A percentile compares a stretch with the other conserved stretches of the same genome.
phyloP scores from a whole-genome alignment of 768 basidiomycete species.

The Clitopilus passeckerianus region DNA sequence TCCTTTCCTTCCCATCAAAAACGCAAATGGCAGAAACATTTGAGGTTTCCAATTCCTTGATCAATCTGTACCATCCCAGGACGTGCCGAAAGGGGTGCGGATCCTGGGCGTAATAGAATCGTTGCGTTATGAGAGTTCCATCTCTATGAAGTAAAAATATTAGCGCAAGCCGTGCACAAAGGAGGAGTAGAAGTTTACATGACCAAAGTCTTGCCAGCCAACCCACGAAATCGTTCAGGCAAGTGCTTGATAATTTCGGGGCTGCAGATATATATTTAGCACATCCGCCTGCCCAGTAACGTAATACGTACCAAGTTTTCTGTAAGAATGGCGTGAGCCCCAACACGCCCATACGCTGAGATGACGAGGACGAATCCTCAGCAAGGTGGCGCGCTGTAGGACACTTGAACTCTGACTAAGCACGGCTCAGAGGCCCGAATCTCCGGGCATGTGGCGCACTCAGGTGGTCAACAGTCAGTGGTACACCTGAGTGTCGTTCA shows the following conservation, averaged over 20 bases:
- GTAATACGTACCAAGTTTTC: constrained; percentile 45
- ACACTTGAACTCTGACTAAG: not conserved
- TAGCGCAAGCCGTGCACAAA: constrained; percentile 4
- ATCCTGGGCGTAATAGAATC: constrained; percentile 67
- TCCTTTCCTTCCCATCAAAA: constrained; percentile 72
- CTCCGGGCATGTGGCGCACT: too few relatives aligned
- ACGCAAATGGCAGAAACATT: constrained; percentile 66
- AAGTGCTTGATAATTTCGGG: constrained; percentile 61
- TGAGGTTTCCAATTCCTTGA: constrained; percentile 53
- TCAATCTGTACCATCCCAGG: constrained; percentile 72
- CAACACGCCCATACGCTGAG: constrained; percentile 56
- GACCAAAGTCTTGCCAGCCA: constrained; percentile 67
- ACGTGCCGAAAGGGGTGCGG: constrained; percentile 68
- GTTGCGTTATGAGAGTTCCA: constrained; percentile 81
- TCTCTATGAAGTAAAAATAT: constrained; percentile 42
- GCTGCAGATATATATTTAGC: constrained; percentile 26
- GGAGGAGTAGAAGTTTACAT: constrained; percentile 47
- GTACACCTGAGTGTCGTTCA: too few relatives aligned
- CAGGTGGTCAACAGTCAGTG: too few relatives aligned
- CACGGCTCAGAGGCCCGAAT: not conserved
- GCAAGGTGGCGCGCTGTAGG: not conserved
- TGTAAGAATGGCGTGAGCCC: constrained; percentile 68
- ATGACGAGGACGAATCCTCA: not conserved
- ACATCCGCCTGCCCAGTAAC: not conserved
- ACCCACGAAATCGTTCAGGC: constrained; percentile 55